Evolutionary conservation across 345 rosid genomes (phyloP), one percentile per base, ranked within the genome.

Genomic region (Mangifera indica): DNA sequence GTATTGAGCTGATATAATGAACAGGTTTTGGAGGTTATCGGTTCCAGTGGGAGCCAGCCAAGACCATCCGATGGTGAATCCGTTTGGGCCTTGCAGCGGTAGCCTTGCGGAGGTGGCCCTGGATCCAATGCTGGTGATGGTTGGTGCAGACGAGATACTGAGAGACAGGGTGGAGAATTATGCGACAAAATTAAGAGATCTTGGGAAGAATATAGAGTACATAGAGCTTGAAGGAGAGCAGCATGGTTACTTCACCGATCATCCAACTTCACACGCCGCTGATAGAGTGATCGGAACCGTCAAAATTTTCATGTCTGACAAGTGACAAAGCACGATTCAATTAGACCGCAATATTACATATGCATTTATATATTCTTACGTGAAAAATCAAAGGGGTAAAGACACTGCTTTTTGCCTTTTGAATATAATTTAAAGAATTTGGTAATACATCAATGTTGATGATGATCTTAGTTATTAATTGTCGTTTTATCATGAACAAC

Each of bases 51-150:
- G 67, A 49, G 20, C n/a, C 7, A 65, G 24, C 6, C 62, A 58
- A 51, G 79, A 76, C 49, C 46, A 65, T 22, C 75, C 62, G 0
- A 26, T 66, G 12, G 67, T 63, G 20, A 71, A 77, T 45, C 80
- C 72, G 5, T 66, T 60, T 49, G 64, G 75, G 14, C 62, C 72
- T 11, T 24, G 21, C 6, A 29, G 76, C 22, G 69, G 69, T 2
- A 52, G 37, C 72, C 67, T 76, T 12, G 68, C 48, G 3, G 37
- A 37, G 9, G 9, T 26, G 15, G 72, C 40, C 12, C 69, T 60
- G 1, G 64, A 51, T 12, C 76, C 63, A 20, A 53, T 66, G 32
- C 25, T 52, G 42, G 68, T 60, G 25, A n/a, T 71, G 25, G 76
- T 62, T 2, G 63, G 75, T 0, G 18, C 67, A 13, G 45, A 12